Percentiles rank a stretch among this genome's conserved stretches.
phyloP scores from a whole-genome alignment of 2,329 filamentous ascomycete species.

The Neodidymelliopsis sp. region DNA sequence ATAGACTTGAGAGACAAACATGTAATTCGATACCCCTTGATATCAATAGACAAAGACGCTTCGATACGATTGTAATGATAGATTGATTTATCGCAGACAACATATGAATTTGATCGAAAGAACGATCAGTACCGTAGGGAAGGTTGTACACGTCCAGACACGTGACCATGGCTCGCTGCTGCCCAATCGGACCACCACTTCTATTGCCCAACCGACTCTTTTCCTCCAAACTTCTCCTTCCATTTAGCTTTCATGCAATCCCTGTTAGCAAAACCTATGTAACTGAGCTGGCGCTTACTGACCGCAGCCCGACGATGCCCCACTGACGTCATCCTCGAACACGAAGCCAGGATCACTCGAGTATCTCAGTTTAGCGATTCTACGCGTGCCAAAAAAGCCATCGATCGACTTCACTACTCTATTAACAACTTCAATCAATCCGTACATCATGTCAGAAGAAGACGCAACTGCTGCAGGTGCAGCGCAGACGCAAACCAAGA shows the following conservation, averaged over 20 bases:
- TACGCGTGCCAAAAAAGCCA: background rate
- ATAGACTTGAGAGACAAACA: too few species aligned
- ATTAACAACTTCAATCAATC: background rate
- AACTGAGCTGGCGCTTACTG: background rate
- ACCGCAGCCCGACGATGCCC: slow-evolving; percentile 11
- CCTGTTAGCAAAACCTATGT: too few species aligned
- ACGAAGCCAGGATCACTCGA: background rate
- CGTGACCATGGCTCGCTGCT: background rate
- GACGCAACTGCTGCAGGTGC: slow-evolving; percentile 18
- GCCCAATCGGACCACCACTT: background rate
- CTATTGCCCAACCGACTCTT: background rate
- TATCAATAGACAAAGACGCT: too few species aligned
- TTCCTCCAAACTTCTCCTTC: too few species aligned
- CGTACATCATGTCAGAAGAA: slow-evolving; percentile 40
- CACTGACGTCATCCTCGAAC: slow-evolving; percentile 32
- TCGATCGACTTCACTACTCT: slow-evolving; percentile 5
- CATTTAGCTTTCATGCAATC: too few species aligned
- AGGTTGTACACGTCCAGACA: too few species aligned
- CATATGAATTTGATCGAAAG: too few species aligned
- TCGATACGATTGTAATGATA: too few species aligned
- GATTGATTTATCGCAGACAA: too few species aligned
- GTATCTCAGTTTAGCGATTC: background rate
- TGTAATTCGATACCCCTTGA: too few species aligned
- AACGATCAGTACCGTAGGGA: too few species aligned
- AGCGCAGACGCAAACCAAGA: slow-evolving; percentile 34